Conservation (phyloP, 208 protist species). For the Acanthamoeba rhysodes region DNA sequence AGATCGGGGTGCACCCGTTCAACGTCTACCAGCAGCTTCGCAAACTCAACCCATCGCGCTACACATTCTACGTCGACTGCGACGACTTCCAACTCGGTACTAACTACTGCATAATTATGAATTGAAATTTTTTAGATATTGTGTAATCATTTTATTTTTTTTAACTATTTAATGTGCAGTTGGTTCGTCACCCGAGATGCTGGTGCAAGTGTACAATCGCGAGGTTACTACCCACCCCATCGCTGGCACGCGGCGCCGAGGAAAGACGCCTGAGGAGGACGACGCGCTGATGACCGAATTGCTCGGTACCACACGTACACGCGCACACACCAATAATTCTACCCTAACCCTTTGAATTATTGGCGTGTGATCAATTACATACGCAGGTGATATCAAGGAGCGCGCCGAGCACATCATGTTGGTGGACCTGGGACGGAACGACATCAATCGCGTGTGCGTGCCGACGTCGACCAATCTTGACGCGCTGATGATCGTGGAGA, state of each 20-base stretch:
- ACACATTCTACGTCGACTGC: conserved; percentile 88
- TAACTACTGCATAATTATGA: background rate
- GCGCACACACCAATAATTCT: too few species aligned
- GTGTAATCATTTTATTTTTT: background rate
- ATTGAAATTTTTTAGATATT: background rate
- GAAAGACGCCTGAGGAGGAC: conserved; percentile 84
- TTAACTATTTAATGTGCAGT: conserved; percentile 18
- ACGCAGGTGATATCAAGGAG: conserved; percentile 85
- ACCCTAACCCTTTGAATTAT: too few species aligned
- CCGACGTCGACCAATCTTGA: conserved; percentile 72
- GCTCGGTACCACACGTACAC: too few species aligned
- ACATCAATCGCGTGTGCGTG: conserved; percentile 83
- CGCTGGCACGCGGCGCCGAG: conserved; percentile 85
- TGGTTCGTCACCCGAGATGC: conserved; percentile 85
- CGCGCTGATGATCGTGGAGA: conserved; percentile 84
- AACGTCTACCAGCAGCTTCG: conserved; percentile 86
- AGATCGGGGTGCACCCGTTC: conserved; percentile 80
- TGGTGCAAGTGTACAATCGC: conserved; percentile 78
- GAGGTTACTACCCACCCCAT: conserved; percentile 85
- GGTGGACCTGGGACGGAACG: conserved; percentile 87
- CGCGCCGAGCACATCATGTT: conserved; percentile 88
- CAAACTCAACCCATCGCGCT: conserved; percentile 85
- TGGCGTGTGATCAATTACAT: too few species aligned
- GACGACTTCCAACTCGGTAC: conserved; percentile 73
- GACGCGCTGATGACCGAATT: conserved; percentile 45